phyloP scores from a whole-genome alignment of 2,329 filamentous ascomycete genomes.

The Fusarium verticillioides region DNA sequence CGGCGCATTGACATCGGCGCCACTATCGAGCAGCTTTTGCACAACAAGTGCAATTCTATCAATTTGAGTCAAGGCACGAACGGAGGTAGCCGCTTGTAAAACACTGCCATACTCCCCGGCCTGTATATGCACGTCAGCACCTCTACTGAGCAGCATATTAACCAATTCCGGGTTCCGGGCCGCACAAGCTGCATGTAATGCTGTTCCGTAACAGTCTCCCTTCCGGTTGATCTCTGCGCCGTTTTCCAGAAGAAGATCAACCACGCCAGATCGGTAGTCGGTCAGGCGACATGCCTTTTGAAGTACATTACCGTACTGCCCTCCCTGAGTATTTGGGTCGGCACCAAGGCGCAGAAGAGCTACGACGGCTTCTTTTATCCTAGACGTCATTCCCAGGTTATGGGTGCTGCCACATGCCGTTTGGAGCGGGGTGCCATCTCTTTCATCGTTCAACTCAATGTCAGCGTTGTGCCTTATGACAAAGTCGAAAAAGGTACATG shows the following conservation, averaged over 20 bases:
- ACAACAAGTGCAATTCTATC: no score
- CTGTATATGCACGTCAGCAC: not conserved
- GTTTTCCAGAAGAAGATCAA: fast-evolving
- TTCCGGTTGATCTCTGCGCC: fast-evolving
- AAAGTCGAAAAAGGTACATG: fast-evolving
- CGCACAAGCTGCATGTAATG: not conserved
- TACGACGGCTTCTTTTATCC: fast-evolving
- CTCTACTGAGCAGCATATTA: fast-evolving
- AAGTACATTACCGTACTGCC: fast-evolving
- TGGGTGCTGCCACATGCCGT: not conserved
- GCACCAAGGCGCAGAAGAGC: fast-evolving
- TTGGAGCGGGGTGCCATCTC: fast-evolving
- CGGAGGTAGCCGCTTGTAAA: not conserved
- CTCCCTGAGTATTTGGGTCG: fast-evolving
- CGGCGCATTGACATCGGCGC: fast-evolving
- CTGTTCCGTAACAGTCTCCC: not conserved
- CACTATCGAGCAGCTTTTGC: not conserved
- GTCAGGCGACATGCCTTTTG: fast-evolving
- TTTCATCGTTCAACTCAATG: not conserved
- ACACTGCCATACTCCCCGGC: not conserved
- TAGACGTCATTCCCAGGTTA: no score
- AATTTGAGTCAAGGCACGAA: no score
- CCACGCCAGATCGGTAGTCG: fast-evolving
- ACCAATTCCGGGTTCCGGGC: fast-evolving
- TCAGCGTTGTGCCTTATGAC: fast-evolving